Conservation (phyloP, 257 asterid species). For the Voacanga thouarsii region DNA sequence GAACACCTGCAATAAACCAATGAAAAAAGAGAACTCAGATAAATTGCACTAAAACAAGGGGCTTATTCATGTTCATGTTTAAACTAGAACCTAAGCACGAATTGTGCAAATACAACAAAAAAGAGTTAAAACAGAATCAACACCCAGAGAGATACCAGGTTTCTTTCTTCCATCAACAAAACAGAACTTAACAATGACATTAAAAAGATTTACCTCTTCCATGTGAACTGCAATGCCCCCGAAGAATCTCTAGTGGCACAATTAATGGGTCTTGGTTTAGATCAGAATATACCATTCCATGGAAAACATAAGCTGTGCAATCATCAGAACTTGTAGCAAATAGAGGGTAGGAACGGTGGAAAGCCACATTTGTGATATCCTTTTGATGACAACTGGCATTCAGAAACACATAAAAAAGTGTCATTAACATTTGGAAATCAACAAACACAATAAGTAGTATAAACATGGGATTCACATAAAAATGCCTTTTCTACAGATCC, state of each 20-base stretch:
- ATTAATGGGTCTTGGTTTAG: slow-evolving; percentile 81
- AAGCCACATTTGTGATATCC: slow-evolving; percentile 74
- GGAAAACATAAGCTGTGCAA: slow-evolving; percentile 80
- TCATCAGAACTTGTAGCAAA: slow-evolving; percentile 93
- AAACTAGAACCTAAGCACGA: background rate
- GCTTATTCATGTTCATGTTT: background rate
- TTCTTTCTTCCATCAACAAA: background rate
- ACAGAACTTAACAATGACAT: background rate
- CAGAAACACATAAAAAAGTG: slow-evolving; percentile 9
- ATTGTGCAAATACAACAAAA: background rate
- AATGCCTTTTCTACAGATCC: background rate
- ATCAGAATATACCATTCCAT: slow-evolving; percentile 95
- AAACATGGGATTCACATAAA: background rate
- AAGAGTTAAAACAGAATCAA: background rate
- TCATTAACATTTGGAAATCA: background rate
- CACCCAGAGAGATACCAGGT: background rate
- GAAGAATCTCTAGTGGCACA: slow-evolving; percentile 84
- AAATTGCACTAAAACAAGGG: background rate
- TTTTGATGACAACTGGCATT: slow-evolving; percentile 70
- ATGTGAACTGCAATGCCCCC: slow-evolving; percentile 67
- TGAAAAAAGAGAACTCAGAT: background rate
- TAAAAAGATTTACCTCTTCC: slow-evolving; percentile 65
- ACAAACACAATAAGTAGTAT: background rate
- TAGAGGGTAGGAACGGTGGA: slow-evolving; percentile 87
- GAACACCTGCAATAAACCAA: slow-evolving; percentile 54